These are phyloP conservation scores for Sarocladium strictum DNA, from an alignment of 2,329 filamentous ascomycete species.

Conservation along the genomic window DNA sequence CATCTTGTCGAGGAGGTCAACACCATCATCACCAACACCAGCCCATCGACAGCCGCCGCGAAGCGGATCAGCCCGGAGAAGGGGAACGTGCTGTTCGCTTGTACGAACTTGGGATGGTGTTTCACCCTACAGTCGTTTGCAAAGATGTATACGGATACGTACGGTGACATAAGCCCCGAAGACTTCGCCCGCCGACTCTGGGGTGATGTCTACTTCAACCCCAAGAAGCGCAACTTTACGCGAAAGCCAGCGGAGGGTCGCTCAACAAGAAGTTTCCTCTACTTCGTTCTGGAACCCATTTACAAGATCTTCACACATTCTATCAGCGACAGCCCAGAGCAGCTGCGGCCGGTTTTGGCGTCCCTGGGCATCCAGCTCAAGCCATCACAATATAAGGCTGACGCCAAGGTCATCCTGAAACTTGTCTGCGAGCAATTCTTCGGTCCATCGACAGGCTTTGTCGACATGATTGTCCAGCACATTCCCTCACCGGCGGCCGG, in stretches of 20 bases:
- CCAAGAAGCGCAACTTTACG: slow-evolving; percentile 82
- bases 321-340: slow-evolving; percentile 81
- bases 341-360: slow-evolving; percentile 72
- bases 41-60: slow-evolving; percentile 73
- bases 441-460: slow-evolving; percentile 79
- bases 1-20: slow-evolving; percentile 99
- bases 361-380: slow-evolving; percentile 81
- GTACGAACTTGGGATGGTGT: slow-evolving; percentile 91
- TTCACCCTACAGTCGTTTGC: slow-evolving; percentile 93
- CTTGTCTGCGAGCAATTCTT: slow-evolving; percentile 95
- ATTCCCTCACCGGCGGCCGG: slow-evolving; percentile 81
- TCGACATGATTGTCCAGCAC: slow-evolving; percentile 91
- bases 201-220: slow-evolving; percentile 97
- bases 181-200: slow-evolving; percentile 85
- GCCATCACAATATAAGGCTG: slow-evolving; percentile 83
- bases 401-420: slow-evolving; percentile 83
- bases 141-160: slow-evolving; percentile 90
- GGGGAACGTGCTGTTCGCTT: slow-evolving; percentile 96
- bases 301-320: slow-evolving; percentile 97
- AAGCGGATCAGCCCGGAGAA: slow-evolving; percentile 88
- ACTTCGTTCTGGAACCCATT: slow-evolving; percentile 92
- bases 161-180: slow-evolving; percentile 70
- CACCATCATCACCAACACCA: slow-evolving; percentile 82
- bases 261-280: slow-evolving; percentile 81
- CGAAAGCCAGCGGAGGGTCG: slow-evolving; percentile 77